A percentile compares a stretch with the other conserved stretches of the same genome.
Conservation (phyloP, 805 yeast species). For the Kluyveromyces nonfermentans region DNA sequence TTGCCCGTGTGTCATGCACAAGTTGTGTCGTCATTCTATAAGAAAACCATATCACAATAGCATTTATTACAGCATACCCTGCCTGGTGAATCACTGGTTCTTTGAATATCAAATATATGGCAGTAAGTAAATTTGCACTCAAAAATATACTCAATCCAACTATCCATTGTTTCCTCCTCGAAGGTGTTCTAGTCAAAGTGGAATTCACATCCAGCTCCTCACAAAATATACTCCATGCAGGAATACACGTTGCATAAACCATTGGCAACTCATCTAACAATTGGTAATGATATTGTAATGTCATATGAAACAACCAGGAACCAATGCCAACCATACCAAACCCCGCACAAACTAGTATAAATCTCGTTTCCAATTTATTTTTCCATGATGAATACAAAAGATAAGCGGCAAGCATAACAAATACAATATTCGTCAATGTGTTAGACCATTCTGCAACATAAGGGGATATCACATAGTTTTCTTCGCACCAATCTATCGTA, state of each 20-base stretch:
- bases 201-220: constrained; percentile 34
- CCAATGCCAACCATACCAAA: constrained; percentile 89
- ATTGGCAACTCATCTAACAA: constrained; percentile 92
- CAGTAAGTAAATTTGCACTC: constrained; percentile 11
- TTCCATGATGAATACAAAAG: constrained; percentile 52
- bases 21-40: constrained; percentile 39
- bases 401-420: constrained; percentile 48
- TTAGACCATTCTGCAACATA: constrained; percentile 89
- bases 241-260: constrained; percentile 96
- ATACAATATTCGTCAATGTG: constrained; percentile 64
- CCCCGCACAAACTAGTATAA: constrained; percentile 63
- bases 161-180: constrained; percentile 4
- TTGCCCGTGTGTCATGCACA: constrained; percentile 42
- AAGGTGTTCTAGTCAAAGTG: constrained; percentile 13
- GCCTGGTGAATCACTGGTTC: constrained; percentile 87
- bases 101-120: constrained; percentile 59
- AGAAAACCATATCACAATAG: constrained; percentile 59
- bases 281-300: constrained; percentile 81
- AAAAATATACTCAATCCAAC: constrained; percentile 10
- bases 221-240: constrained; percentile 75
- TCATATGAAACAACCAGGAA: constrained; percentile 94
- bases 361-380: constrained; percentile 61
- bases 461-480: constrained; percentile 78
- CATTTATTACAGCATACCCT: constrained; percentile 71
- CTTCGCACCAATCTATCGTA: constrained; percentile 99